Evolutionary conservation across 495 filamentous ascomycete species (phyloP).

Genomic region (Penicilliopsis zonata): DNA sequence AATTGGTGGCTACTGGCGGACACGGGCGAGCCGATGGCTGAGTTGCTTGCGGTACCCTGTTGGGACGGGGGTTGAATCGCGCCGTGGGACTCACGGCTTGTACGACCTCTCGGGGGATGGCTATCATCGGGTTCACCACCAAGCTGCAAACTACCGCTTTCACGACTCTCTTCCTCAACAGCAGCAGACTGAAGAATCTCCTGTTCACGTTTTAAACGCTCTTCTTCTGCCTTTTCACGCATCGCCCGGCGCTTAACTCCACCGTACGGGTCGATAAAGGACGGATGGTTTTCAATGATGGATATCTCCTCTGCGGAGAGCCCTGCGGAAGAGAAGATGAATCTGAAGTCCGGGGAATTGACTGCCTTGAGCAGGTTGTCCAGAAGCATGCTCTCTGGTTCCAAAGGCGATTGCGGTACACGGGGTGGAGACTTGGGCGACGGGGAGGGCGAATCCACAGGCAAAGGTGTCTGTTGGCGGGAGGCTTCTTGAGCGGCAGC

Average conservation of each 20-base stretch:
- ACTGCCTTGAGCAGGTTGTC: slow-evolving; percentile 41
- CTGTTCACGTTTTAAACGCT: slow-evolving; percentile 50
- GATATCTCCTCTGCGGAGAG: slow-evolving; percentile 42
- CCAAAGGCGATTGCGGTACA: slow-evolving; percentile 9
- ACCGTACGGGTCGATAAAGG: slow-evolving; percentile 68
- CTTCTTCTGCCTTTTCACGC: slow-evolving; percentile 52
- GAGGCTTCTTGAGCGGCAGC: slow-evolving; percentile 11
- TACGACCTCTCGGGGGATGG: slow-evolving; percentile 37
- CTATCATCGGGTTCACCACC: slow-evolving; percentile 81
- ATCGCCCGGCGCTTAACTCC: slow-evolving; percentile 63
- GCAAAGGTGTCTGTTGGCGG: slow-evolving; percentile 12
- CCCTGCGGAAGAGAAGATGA: slow-evolving; percentile 41
- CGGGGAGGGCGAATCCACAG: slow-evolving; percentile 13
- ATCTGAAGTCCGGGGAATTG: slow-evolving; percentile 45
- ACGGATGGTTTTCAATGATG: slow-evolving; percentile 52
- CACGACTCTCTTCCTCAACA: slow-evolving; percentile 45
- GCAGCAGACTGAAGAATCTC: slow-evolving; percentile 38
- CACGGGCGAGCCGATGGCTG: slow-evolving; percentile 30
- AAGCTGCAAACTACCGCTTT: slow-evolving; percentile 77
- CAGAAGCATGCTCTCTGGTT: slow-evolving; percentile 24
- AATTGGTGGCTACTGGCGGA: slow-evolving; percentile 42
- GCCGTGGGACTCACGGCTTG: slow-evolving; percentile 35
- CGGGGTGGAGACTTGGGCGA: slow-evolving; percentile 8
- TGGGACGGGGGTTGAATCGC: slow-evolving; percentile 67
- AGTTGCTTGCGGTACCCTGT: slow-evolving; percentile 39